phyloP scores from a whole-genome alignment of 2,329 filamentous ascomycete species.

The Epichloe bromicola region DNA sequence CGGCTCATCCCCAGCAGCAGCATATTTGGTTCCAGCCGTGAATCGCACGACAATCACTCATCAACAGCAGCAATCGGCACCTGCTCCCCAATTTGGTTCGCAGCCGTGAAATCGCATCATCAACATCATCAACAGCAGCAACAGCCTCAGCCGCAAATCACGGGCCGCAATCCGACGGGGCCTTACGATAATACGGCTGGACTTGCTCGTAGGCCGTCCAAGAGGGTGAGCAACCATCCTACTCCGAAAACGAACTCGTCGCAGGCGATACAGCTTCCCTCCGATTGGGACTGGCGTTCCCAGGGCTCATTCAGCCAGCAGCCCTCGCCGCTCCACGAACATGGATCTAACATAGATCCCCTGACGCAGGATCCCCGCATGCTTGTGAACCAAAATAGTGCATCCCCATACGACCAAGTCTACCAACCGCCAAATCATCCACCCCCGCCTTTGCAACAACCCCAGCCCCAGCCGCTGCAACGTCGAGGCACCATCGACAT shows the following conservation, averaged over 20 bases:
- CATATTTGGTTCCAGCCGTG: constrained; percentile 30
- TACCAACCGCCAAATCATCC: constrained; percentile 20
- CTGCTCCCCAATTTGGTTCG: too few species aligned
- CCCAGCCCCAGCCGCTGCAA: constrained; percentile 14
- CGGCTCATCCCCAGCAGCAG: constrained; percentile 14
- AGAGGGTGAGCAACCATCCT: constrained; percentile 39
- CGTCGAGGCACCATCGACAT: constrained; percentile 12
- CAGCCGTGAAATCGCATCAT: too few species aligned
- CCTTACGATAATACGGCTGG: constrained; percentile 36
- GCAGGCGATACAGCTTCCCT: constrained; percentile 7
- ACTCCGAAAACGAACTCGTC: constrained; percentile 29
- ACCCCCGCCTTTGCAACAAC: constrained; percentile 11
- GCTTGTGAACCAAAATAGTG: constrained; percentile 22
- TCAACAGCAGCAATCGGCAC: constrained; percentile 9
- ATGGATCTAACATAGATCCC: constrained; percentile 27
- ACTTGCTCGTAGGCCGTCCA: constrained; percentile 42
- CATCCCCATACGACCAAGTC: constrained; percentile 35
- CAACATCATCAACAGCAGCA: constrained; percentile 12
- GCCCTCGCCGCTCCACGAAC: constrained; percentile 30
- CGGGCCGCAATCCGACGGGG: constrained; percentile 14
- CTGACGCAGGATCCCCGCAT: constrained; percentile 27
- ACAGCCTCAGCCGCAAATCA: constrained; percentile 1
- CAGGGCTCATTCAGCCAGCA: constrained; percentile 10
- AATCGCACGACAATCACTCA: constrained; percentile 11
- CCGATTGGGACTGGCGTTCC: constrained; percentile 12